Base-by-base conservation (phyloP, 1,284 basidiomycete species). In the Sanghuangporus weigelae region DNA sequence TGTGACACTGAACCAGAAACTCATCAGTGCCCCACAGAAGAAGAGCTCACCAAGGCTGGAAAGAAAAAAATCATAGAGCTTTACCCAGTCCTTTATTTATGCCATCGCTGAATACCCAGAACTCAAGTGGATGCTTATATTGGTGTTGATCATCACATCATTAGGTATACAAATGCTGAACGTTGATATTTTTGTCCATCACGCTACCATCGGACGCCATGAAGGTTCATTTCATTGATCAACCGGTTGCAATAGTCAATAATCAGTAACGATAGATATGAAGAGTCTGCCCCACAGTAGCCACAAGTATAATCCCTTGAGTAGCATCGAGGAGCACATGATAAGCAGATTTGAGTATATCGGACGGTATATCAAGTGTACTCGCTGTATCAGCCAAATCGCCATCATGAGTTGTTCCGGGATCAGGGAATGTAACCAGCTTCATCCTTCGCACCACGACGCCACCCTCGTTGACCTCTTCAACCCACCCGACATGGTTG, bases 401-500 rank as follows among this genome's bases (percentile, higher is more conserved):
- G n/a, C 54, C 61, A 3, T 49, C 44, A 50, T 49, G 50, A 12
- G n/a, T 40, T 14, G 36, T 48, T 12, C 62, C 62, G 11, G 62
- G 62, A 42, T 63, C 62, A 21, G 62, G 62, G 55, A 63, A 57
- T 14, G 62, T 63, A 1, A 63, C n/a, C 11, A 63, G 38, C 38
- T 59, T 63, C 31, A 63, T 14, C 40, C 26, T 36, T 23, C 57
- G 26, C 23, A 36, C 12, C 11, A 19, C 50, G 1, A 4, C 36
- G 7, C 42, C 46, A 35, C 54, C 57, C 14, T n/a, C 19, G 6
- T 59, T 39, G 10, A 53, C 38, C 23, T 63, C 57, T 49, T 58
- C 49, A 16, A 63, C 40, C 62, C 62, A 63, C 14, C 62, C 62
- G 48, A 63, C 36, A 26, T 63, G 62, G 31, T 63, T 63, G 55